Evolutionary conservation across 345 rosid genomes (phyloP).

Genomic region (Punica granatum): DNA sequence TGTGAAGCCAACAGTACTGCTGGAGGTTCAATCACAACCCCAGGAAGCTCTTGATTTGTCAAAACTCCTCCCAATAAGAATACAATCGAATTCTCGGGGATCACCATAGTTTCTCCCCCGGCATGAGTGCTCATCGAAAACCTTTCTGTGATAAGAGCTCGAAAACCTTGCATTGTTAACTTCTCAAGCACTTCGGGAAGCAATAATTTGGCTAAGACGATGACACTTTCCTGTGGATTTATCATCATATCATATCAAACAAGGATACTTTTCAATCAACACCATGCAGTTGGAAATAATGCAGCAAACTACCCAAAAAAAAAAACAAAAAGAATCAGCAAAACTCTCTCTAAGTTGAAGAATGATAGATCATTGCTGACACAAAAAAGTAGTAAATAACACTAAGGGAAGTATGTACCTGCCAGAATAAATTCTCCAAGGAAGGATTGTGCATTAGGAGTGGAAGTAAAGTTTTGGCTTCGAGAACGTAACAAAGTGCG

Average conservation of each 20-base stretch:
- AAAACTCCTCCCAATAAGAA: constrained; percentile 76
- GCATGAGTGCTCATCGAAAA: constrained; percentile 41
- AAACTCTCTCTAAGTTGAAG: background rate
- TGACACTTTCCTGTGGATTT: constrained; percentile 64
- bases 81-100: constrained; percentile 51
- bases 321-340: too few relatives aligned
- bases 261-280: background rate
- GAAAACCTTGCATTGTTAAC: constrained; percentile 63
- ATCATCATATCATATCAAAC: background rate
- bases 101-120: constrained; percentile 61
- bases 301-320: background rate
- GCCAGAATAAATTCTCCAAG: constrained; percentile 73
- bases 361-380: background rate
- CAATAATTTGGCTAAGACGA: constrained; percentile 59
- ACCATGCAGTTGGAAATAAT: background rate
- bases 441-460: constrained; percentile 43
- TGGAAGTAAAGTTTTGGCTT: constrained; percentile 46
- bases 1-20: background rate
- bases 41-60: constrained; percentile 34
- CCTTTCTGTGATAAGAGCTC: constrained; percentile 64
- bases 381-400: background rate
- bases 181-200: constrained; percentile 83
- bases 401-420: constrained; percentile 36
- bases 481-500: constrained; percentile 60
- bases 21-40: background rate